Base-by-base conservation (phyloP, 768 basidiomycete genomes). In the Trametes punicea region DNA sequence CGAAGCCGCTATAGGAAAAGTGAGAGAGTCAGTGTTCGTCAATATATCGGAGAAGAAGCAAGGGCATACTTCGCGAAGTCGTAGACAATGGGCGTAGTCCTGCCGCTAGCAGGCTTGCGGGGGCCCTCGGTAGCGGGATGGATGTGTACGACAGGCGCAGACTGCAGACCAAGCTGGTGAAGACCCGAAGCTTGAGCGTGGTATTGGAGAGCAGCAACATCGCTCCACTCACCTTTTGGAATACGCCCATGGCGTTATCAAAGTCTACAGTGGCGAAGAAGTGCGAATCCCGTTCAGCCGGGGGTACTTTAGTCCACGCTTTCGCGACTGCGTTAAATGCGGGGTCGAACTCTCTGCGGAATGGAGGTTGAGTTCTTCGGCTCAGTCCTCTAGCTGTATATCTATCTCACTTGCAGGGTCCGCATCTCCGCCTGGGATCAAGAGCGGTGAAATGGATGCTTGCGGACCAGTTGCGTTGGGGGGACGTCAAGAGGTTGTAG, bases 211-310 rank as follows among this genome's bases (percentile, higher is more conserved):
- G 26, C 11, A 10, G 9, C 16, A 6, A 11, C 36, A 21, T 13
- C 21, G 3, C 2, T 11, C n/a, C 2, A 23, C 11, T 57, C 67
- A 92, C 94, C 77, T 83, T 84, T 74, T 90, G 85, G 75, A 96
- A 99, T 40, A 93, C 79, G 1, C 74, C 70, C 51, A 82, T 77
- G 7, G 82, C 87, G 33, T 89, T 77, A 65, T 90, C 83, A 67
- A 97, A 98, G 71, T 99, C 97, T 27, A 93, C 70, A 11, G 85
- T 87, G 8, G 85, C 97, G 67, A 98, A 99, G 81, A 98, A 95
- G 71, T 98, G 95, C 52, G 77, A 75, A 69, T 91, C 79, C 38
- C 87, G 81, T n/a, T 88, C 73, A 20, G 75, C 75, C 53, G 78
- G 64, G 7, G 88, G 71, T 8, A 80, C 78, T 13, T 76, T 76